Conservation (phyloP, 768 basidiomycete genomes). For the Calocera cornea region DNA sequence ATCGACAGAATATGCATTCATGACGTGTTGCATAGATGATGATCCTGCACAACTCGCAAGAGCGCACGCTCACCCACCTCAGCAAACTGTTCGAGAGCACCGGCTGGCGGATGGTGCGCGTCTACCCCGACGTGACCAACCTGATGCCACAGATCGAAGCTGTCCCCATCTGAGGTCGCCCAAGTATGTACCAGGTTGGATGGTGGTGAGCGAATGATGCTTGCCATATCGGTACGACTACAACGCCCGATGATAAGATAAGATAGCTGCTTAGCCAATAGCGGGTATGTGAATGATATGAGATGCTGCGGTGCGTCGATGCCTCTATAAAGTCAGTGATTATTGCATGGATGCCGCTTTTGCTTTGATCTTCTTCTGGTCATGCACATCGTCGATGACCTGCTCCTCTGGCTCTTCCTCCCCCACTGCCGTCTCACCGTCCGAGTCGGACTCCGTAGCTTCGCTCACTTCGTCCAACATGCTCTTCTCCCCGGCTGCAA, state of each 20-base stretch:
- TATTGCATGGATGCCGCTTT: too few relatives aligned
- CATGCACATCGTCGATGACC: neutral
- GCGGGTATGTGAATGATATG: neutral
- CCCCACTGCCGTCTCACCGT: neutral
- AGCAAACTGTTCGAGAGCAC: neutral
- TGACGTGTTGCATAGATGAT: neutral
- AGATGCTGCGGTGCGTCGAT: neutral
- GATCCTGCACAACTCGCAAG: neutral
- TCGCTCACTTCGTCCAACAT: neutral
- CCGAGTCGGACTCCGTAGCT: neutral
- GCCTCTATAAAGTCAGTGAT: neutral
- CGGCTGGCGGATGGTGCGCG: neutral
- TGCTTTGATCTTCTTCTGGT: neutral
- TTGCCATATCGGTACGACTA: neutral
- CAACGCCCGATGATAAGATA: neutral
- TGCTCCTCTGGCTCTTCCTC: neutral
- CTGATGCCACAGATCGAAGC: neutral
- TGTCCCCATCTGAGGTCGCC: neutral
- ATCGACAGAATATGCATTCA: neutral
- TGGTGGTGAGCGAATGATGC: neutral
- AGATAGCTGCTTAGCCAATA: neutral
- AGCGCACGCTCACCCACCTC: neutral
- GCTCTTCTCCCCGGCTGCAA: constrained; percentile 24
- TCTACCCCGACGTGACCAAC: neutral
- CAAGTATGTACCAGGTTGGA: neutral